Evolutionary conservation across 2,329 filamentous ascomycete species (phyloP).

Genomic region (Dichotomopilus funicola): DNA sequence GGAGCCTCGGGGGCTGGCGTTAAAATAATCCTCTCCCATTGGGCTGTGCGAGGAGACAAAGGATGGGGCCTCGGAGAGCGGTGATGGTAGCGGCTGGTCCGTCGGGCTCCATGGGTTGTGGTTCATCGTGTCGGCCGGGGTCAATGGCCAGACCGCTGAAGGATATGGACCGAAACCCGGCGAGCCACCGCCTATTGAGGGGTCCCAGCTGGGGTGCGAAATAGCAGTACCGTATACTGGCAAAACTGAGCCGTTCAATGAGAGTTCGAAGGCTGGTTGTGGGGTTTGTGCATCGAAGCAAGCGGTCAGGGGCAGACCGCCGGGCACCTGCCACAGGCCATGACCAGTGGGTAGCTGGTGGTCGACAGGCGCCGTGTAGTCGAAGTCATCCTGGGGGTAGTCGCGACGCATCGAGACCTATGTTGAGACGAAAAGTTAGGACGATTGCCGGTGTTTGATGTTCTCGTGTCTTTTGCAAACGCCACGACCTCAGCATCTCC

Average conservation of each 20-base stretch:
- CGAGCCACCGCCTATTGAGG: not conserved
- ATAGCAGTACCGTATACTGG: not conserved
- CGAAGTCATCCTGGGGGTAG: not conserved
- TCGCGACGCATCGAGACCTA: not conserved
- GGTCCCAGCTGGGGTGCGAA: not conserved
- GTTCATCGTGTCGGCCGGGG: not conserved
- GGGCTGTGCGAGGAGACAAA: not conserved
- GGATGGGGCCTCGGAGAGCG: constrained; percentile 9
- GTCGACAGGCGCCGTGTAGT: not conserved
- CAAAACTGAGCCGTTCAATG: not conserved
- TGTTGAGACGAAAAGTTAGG: not conserved
- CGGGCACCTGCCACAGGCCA: not conserved
- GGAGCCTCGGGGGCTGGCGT: not conserved
- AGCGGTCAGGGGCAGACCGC: not conserved
- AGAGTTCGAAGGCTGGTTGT: not conserved
- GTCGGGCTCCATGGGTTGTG: constrained; percentile 6
- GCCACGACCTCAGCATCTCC: not conserved
- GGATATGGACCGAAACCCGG: not conserved
- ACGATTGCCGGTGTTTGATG: not conserved
- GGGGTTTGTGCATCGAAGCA: not conserved
- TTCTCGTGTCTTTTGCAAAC: not conserved
- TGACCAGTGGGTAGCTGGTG: not conserved
- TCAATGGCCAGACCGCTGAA: not conserved
- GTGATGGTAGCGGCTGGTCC: constrained; percentile 10
- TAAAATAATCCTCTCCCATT: not conserved